phyloP scores from a whole-genome alignment of 2,329 filamentous ascomycete genomes.

The Sclerotinia subarctica region DNA sequence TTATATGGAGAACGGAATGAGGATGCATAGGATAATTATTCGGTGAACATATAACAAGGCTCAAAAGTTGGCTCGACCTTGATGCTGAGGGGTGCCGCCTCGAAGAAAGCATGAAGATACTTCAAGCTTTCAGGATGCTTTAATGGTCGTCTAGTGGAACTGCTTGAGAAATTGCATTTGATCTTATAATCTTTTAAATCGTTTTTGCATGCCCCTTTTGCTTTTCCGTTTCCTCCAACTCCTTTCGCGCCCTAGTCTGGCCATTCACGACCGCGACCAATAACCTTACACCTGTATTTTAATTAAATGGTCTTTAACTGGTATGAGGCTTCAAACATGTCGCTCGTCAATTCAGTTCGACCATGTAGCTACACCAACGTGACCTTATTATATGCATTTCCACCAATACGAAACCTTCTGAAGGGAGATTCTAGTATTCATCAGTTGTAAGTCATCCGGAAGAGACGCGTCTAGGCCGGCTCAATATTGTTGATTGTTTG shows the following conservation, averaged over 20 bases:
- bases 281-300: not conserved
- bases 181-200: not conserved
- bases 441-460: not conserved
- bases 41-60: conserved; percentile 20
- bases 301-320: not conserved
- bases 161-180: not conserved
- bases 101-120: conserved; percentile 23
- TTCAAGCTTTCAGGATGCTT: conserved; percentile 24
- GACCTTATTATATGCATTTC: not conserved
- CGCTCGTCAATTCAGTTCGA: not conserved
- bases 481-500: not conserved
- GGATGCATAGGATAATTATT: conserved; percentile 18
- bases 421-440: too few relatives aligned
- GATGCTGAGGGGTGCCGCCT: conserved; percentile 21
- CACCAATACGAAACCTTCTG: not conserved
- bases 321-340: not conserved
- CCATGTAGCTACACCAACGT: not conserved
- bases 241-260: not conserved
- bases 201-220: not conserved
- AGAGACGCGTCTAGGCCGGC: not conserved
- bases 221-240: too few relatives aligned
- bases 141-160: not conserved
- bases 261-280: not conserved
- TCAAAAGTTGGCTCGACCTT: conserved; percentile 14
- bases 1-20: conserved; percentile 24